Conservation (phyloP, 352 stramenopile species). For the Phytophthora cactorum region DNA sequence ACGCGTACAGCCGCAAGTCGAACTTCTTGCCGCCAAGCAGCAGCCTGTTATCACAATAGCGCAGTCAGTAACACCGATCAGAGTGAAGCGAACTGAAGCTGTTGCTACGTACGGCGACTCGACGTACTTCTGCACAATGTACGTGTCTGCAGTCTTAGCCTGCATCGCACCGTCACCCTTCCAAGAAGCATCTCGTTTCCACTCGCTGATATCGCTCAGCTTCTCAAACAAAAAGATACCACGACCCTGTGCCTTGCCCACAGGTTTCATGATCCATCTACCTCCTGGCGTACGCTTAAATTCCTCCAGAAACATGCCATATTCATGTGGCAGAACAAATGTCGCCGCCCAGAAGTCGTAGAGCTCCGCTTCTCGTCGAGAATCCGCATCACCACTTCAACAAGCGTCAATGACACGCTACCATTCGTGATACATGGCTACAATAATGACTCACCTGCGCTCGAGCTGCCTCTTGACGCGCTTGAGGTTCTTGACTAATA, state of each 20-base stretch:
- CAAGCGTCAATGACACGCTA: conserved; percentile 10
- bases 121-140: conserved; percentile 88
- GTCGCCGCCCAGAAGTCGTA: conserved; percentile 72
- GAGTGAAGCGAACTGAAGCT: not conserved
- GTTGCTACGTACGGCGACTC: conserved; percentile 50
- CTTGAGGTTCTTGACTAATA: conserved; percentile 93
- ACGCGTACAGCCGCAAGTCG: conserved; percentile 90
- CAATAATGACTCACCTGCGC: conserved; percentile 39
- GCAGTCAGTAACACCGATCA: not conserved
- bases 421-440: conserved; percentile 21
- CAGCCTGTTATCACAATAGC: not conserved
- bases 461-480: conserved; percentile 86
- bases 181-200: conserved; percentile 79
- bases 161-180: conserved; percentile 44
- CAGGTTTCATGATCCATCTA: conserved; percentile 95
- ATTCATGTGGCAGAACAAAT: conserved; percentile 92
- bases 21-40: conserved; percentile 91
- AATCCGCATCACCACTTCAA: conserved; percentile 38
- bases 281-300: conserved; percentile 67
- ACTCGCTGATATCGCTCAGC: conserved; percentile 88
- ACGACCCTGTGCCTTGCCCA: conserved; percentile 75
- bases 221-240: conserved; percentile 92
- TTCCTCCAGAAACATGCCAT: conserved; percentile 78
- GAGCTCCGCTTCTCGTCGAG: conserved; percentile 47
- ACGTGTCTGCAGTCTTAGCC: conserved; percentile 60